Base-by-base conservation (phyloP, 768 basidiomycete genomes). In the Calocybe indica region DNA sequence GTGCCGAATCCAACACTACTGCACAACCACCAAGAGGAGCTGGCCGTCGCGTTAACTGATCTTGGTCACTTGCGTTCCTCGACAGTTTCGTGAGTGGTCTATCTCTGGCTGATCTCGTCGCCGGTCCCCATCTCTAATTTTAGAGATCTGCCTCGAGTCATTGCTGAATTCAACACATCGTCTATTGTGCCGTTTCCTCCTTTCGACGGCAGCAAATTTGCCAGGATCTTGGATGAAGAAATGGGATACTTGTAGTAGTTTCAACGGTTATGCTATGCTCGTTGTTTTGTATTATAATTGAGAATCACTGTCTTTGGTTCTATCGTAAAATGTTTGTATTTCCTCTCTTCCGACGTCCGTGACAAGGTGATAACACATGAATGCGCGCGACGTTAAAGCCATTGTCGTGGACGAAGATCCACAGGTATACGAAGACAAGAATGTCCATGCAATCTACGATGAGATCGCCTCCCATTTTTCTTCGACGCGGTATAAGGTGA, bases 1-100 rank as follows among this genome's bases (percentile, higher is more conserved):
- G 83, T 96, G 2, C 93, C 93, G 8, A 99, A 99, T 62, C 71
- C 83, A 37, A 85, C 88, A 0, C 69, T 99, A 30, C 76, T 94
- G 62, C 85, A 96, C 63, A 89, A 96, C 61, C 95, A 99, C 59
- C 95, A 99, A 71, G 73, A 82, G 46, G 92, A 99, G 58, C 72
- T 99, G 5, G 92, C 95, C 0, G 64, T 73, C 36, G 79, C 82
- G 9, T 69, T 99, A 46, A 71, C 72, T 11, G 63, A 60, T 12
- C 72, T 79, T 33, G 75, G 77, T 5, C 72, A 89, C 64, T 66
- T 92, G 40, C 73, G 64, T 50, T 65, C 79, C 15, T 73, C 82
- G 1, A 75, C 71, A 10, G 70, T 83, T 40, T 57, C 63, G 90
- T 91, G 65, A 68, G 86, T n/a, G n/a, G n/a, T 12, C 43, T 40